Conservation (phyloP, 2,329 filamentous ascomycete genomes). For the Nemania diffusa region DNA sequence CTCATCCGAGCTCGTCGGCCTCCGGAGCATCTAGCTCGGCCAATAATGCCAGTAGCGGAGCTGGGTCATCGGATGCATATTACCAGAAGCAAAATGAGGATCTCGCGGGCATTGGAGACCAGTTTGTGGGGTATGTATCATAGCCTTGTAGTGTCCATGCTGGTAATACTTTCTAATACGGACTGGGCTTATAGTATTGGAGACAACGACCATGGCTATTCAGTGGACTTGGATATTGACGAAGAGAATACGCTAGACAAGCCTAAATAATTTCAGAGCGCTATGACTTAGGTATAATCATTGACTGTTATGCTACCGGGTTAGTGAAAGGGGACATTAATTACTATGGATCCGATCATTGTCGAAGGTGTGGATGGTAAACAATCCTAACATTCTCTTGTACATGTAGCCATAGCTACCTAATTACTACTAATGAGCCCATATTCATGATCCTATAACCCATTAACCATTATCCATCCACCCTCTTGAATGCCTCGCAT, state of each 20-base stretch:
- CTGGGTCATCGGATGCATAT: not conserved
- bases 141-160: not conserved
- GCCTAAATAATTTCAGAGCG: not conserved
- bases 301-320: not conserved
- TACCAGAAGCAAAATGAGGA: conserved; percentile 17
- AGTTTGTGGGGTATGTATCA: conserved; percentile 20
- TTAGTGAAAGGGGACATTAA: not conserved
- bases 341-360: too few relatives aligned
- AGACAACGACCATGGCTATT: conserved; percentile 19
- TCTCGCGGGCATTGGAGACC: conserved; percentile 16
- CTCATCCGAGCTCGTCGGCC: not conserved
- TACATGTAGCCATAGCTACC: too few relatives aligned
- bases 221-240: conserved; percentile 4
- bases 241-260: not conserved
- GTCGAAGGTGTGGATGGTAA: too few relatives aligned
- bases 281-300: not conserved
- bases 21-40: not conserved
- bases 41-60: not conserved
- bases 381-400: too few relatives aligned
- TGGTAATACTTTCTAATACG: not conserved
- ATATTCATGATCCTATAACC: too few relatives aligned
- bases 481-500: too few relatives aligned
- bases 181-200: not conserved
- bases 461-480: too few relatives aligned
- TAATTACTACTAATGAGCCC: too few relatives aligned